Evolutionary conservation across 805 yeast genomes (phyloP).

Genomic region (Candida fluviatilis): DNA sequence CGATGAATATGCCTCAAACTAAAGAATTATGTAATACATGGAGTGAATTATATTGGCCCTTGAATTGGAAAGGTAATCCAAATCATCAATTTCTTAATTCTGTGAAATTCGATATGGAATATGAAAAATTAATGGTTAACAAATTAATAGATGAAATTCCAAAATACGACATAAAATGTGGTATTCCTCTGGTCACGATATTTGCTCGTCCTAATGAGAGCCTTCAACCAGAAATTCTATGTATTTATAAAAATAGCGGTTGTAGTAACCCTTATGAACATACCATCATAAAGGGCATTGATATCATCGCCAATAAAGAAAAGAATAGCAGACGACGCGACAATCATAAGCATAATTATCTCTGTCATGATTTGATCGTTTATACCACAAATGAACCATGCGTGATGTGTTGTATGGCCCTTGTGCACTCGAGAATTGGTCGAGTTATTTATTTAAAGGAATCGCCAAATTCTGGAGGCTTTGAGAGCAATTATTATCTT

Average conservation of each 20-base stretch:
- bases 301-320: constrained; percentile 57
- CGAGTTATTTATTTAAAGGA: constrained; percentile 56
- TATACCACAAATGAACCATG: constrained; percentile 96
- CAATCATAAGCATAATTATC: constrained; percentile 35
- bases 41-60: constrained; percentile 77
- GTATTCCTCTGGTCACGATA: constrained; percentile 5
- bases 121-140: constrained; percentile 29
- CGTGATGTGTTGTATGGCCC: constrained; percentile 94
- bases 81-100: constrained; percentile 63
- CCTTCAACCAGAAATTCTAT: constrained; percentile 1
- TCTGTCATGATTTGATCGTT: constrained; percentile 73
- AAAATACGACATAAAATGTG: background rate
- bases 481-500: constrained; percentile 68
- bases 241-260: background rate
- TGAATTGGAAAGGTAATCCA: constrained; percentile 92
- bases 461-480: constrained; percentile 38
- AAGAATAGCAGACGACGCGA: constrained; percentile 26
- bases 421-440: constrained; percentile 82
- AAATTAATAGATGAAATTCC: constrained; percentile 7
- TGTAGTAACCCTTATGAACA: constrained; percentile 57
- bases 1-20: constrained; percentile 62
- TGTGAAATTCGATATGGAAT: constrained; percentile 43
- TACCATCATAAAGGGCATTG: constrained; percentile 70
- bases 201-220: constrained; percentile 5
- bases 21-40: constrained; percentile 64